A percentile compares a stretch with the other conserved stretches of the same genome.
These are phyloP conservation scores for Cytauxzoon felis DNA, from an alignment of 169 alveolate species.

Conservation along the genomic window DNA sequence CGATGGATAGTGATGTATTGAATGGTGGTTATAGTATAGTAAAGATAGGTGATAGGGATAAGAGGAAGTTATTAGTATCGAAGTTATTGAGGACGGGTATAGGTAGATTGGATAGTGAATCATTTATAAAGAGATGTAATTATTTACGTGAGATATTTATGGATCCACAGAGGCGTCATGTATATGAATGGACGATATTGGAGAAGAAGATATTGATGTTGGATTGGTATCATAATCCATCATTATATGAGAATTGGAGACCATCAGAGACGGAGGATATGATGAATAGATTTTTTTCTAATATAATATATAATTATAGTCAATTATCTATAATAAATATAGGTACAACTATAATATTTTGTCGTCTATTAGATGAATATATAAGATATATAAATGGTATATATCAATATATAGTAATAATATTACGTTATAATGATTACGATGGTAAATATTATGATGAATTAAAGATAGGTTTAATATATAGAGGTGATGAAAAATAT, in stretches of 20 bases:
- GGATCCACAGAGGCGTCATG: slow-evolving; percentile 46
- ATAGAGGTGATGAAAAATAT: slow-evolving; percentile 26
- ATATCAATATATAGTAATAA: slow-evolving; percentile 45
- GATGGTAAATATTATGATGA: slow-evolving; percentile 32
- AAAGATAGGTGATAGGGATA: slow-evolving; percentile 2
- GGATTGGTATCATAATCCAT: slow-evolving; percentile 63
- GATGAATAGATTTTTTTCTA: slow-evolving; percentile 37
- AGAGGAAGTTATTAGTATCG: not conserved
- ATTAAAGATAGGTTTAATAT: slow-evolving; percentile 28
- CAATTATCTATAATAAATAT: slow-evolving; percentile 53
- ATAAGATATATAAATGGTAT: slow-evolving; percentile 17
- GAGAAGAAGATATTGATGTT: slow-evolving; percentile 57
- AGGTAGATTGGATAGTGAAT: slow-evolving; percentile 45
- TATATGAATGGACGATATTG: slow-evolving; percentile 47
- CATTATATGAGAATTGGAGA: slow-evolving; percentile 34
- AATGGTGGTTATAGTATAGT: not conserved
- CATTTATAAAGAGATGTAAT: slow-evolving; percentile 43
- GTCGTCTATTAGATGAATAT: slow-evolving; percentile 43
- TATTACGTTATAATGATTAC: slow-evolving; percentile 17
- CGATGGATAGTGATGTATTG: slow-evolving; percentile 2
- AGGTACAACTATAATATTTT: slow-evolving; percentile 37
- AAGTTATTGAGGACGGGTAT: not conserved
- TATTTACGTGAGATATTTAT: slow-evolving; percentile 48
- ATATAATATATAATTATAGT: slow-evolving; percentile 49
- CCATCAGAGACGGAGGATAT: slow-evolving; percentile 60